Evolutionary conservation across 2,329 filamentous ascomycete genomes (phyloP).

Genomic region (Emmonsiellopsis sp.): DNA sequence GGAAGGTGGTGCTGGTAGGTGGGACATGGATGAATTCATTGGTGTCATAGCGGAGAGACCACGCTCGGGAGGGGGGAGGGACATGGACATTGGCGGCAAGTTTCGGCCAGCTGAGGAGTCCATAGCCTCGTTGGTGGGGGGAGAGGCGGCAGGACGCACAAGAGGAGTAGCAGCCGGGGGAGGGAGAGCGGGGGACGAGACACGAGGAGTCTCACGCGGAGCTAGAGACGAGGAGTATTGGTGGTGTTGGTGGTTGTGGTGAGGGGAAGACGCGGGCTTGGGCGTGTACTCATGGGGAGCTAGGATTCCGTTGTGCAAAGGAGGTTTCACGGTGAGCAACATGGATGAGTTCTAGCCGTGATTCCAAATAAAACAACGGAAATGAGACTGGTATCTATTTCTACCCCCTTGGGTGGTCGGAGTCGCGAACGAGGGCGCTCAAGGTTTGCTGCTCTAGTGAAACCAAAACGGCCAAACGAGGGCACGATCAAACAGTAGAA

Average conservation of each 20-base stretch:
- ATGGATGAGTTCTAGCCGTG: slow-evolving; percentile 21
- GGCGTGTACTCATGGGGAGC: slow-evolving; percentile 42
- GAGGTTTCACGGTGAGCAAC: slow-evolving; percentile 45
- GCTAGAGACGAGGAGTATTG: slow-evolving; percentile 18
- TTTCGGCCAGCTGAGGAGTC: slow-evolving; percentile 57
- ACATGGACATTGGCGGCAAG: slow-evolving; percentile 60
- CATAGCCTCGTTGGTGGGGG: slow-evolving; percentile 49
- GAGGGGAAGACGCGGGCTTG: slow-evolving; percentile 26
- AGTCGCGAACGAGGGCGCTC: not conserved
- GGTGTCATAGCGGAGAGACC: slow-evolving; percentile 25
- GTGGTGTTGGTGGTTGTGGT: slow-evolving; percentile 18
- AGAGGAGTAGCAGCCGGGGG: slow-evolving; percentile 15
- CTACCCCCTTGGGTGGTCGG: not conserved
- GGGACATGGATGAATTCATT: slow-evolving; percentile 32
- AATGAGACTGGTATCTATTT: not conserved
- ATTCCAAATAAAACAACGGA: not conserved
- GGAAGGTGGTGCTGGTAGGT: slow-evolving; percentile 53
- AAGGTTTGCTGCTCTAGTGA: not conserved
- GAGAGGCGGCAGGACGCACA: slow-evolving; percentile 22
- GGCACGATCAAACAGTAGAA: not conserved
- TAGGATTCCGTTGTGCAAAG: slow-evolving; percentile 39
- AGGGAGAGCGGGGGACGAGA: slow-evolving; percentile 14
- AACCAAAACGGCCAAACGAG: not conserved
- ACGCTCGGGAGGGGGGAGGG: slow-evolving; percentile 40
- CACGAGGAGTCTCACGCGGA: slow-evolving; percentile 9